Conservation (phyloP, 2,329 filamentous ascomycete genomes). For the Ceratocystis lukuohia region DNA sequence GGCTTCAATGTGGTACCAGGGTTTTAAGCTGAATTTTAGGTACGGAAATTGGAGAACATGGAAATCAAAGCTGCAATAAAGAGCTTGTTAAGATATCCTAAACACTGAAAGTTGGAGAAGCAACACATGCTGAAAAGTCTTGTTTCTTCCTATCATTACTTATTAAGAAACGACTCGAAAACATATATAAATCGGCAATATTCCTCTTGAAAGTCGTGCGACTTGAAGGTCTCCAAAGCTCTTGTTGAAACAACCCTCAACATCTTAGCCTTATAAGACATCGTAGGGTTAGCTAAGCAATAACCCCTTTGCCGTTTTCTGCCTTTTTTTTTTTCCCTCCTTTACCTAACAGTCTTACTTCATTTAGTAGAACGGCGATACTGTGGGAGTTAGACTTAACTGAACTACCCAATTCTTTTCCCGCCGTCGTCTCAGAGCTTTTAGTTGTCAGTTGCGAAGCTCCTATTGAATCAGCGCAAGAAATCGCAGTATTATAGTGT, state of each 20-base stretch:
- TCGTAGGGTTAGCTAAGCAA: background rate
- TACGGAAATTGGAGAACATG: background rate
- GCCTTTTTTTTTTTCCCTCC: too few relatives aligned
- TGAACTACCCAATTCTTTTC: too few relatives aligned
- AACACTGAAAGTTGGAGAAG: background rate
- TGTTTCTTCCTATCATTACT: background rate
- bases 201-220: background rate
- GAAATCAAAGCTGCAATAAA: too few relatives aligned
- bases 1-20: background rate
- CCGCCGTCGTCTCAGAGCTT: too few relatives aligned
- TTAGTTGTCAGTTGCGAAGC: too few relatives aligned
- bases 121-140: background rate
- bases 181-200: background rate
- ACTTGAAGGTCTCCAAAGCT: background rate
- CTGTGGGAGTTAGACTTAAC: too few relatives aligned
- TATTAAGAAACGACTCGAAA: background rate
- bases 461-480: background rate
- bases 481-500: background rate
- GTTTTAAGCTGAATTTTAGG: background rate
- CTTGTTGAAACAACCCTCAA: background rate
- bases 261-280: background rate
- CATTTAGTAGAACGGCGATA: too few relatives aligned
- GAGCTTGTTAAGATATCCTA: background rate
- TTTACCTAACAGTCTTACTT: too few relatives aligned
- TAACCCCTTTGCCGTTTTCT: background rate